These are phyloP conservation scores for Rauvolfia tetraphylla DNA, from an alignment of 257 asterid species.

Conservation along the genomic window DNA sequence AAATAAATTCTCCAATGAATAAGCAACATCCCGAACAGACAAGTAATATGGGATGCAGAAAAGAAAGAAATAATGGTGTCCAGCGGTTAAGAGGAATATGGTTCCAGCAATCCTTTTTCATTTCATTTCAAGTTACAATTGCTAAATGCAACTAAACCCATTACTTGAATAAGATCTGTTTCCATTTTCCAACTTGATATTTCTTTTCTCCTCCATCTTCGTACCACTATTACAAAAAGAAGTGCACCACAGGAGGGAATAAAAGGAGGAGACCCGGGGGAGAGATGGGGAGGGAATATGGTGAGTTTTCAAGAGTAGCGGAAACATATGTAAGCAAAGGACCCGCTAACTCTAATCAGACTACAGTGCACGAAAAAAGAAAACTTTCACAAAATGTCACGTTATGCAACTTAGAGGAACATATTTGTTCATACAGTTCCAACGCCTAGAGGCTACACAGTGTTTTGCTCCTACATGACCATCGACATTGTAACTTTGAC, in stretches of 20 bases:
- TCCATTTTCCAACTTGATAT: neutral
- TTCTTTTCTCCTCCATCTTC: neutral
- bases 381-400: neutral
- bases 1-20: neutral
- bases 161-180: neutral
- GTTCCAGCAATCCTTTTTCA: neutral
- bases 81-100: neutral
- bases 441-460: neutral
- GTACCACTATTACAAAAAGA: neutral
- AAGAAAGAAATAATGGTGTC: neutral
- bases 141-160: neutral
- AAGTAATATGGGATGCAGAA: neutral
- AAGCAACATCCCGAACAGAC: neutral
- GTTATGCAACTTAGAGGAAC: neutral
- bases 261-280: neutral
- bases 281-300: no score
- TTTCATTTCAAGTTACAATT: neutral
- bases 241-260: no score
- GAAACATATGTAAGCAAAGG: neutral
- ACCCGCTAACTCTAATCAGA: neutral
- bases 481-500: neutral
- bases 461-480: neutral
- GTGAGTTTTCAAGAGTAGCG: neutral
- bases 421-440: neutral
- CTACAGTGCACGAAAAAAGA: neutral